Conservation (phyloP, 495 filamentous ascomycete species). For the Penicillium subrubescens region DNA sequence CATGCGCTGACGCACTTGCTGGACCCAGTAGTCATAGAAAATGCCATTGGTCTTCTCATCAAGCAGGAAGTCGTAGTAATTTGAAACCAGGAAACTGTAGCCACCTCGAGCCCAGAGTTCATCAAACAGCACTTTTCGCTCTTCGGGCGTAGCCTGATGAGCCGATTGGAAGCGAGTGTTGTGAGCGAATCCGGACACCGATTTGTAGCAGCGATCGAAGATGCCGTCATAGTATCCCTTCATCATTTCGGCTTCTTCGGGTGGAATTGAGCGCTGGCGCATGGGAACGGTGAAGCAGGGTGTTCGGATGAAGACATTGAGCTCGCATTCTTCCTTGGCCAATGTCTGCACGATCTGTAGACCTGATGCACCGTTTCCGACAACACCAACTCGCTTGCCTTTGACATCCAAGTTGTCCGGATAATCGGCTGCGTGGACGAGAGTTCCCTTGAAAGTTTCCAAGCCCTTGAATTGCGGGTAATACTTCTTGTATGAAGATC, state of each 20-base stretch:
- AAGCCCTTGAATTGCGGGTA: conserved; percentile 25
- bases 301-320: conserved; percentile 52
- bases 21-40: conserved; percentile 58
- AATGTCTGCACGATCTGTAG: conserved; percentile 32
- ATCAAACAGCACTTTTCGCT: conserved; percentile 49
- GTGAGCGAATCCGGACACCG: conserved; percentile 47
- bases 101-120: conserved; percentile 51
- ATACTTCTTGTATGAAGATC: conserved; percentile 24
- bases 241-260: conserved; percentile 48
- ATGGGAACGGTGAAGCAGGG: conserved; percentile 48
- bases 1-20: conserved; percentile 52
- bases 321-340: conserved; percentile 33
- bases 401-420: conserved; percentile 23
- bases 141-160: conserved; percentile 48
- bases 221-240: conserved; percentile 43
- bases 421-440: conserved; percentile 23
- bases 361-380: conserved; percentile 29
- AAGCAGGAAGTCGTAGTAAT: conserved; percentile 53
- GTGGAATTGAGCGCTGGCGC: conserved; percentile 41
- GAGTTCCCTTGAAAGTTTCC: conserved; percentile 14
- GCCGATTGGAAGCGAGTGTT: conserved; percentile 37
- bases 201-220: conserved; percentile 35
- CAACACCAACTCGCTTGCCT: conserved; percentile 28
- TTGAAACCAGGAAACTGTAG: conserved; percentile 50
- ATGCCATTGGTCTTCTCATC: conserved; percentile 46